Conservation (phyloP, 139 green algal genomes). For the Yamagishiella unicocca region DNA sequence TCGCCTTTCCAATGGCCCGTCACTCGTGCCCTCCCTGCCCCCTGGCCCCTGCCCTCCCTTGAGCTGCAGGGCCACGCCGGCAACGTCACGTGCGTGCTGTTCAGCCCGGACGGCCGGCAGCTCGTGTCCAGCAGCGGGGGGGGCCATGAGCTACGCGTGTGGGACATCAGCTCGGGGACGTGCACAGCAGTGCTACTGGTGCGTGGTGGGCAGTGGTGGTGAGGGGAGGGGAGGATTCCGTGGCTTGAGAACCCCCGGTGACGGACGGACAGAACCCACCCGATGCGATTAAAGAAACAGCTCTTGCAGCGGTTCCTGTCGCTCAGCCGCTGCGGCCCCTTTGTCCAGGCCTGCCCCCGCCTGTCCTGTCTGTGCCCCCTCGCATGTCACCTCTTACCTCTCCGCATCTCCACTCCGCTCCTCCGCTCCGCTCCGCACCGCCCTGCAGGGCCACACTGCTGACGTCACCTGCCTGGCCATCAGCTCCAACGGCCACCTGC, state of each 20-base stretch:
- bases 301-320: no score
- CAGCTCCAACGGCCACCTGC: neutral
- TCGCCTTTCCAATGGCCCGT: no score
- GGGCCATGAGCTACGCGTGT: slow-evolving; percentile 25
- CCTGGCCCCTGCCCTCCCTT: neutral
- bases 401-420: no score
- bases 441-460: neutral
- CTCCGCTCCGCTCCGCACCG: neutral
- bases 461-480: slow-evolving; percentile 29
- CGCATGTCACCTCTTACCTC: no score
- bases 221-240: neutral
- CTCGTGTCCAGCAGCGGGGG: slow-evolving; percentile 23
- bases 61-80: slow-evolving; percentile 13
- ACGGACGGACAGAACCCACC: no score
- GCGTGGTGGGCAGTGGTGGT: neutral
- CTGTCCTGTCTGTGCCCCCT: no score
- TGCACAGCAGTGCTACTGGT: slow-evolving; percentile 26
- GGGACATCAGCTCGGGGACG: slow-evolving; percentile 28
- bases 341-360: no score
- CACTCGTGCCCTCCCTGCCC: neutral
- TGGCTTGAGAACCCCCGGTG: no score
- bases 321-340: no score
- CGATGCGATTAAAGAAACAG: no score
- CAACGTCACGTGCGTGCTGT: slow-evolving; percentile 9
- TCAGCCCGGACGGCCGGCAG: slow-evolving; percentile 23